Evolutionary conservation across 441 rosid genomes (phyloP).

Genomic region (Mallotus japonicus): DNA sequence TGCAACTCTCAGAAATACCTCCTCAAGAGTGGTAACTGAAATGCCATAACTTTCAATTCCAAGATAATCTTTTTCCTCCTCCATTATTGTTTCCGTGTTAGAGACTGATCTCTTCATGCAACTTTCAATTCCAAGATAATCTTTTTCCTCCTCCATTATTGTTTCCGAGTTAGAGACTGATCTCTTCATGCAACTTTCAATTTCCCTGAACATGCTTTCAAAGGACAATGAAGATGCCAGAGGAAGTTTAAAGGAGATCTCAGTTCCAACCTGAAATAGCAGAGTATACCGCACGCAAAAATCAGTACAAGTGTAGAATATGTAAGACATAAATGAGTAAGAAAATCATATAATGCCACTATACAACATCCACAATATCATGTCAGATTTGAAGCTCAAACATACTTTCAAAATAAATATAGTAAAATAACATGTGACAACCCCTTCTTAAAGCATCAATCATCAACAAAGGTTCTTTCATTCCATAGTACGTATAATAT

Average conservation of each 20-base stretch:
- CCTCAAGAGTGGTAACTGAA: constrained; percentile 97
- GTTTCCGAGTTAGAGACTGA: constrained; percentile 44
- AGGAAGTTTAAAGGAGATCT: constrained; percentile 96
- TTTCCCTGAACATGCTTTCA: constrained; percentile 90
- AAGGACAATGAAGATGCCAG: constrained; percentile 75
- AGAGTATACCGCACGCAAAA: not conserved
- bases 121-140: constrained; percentile 78
- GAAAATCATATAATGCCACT: not conserved
- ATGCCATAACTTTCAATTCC: constrained; percentile 98
- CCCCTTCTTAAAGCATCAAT: not conserved
- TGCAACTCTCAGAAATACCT: constrained; percentile 95
- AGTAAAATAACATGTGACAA: not conserved
- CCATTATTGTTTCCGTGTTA: constrained; percentile 35
- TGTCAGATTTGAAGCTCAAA: not conserved
- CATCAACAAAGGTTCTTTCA: not conserved
- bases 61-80: constrained; percentile 43
- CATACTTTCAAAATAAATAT: not conserved
- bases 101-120: constrained; percentile 60
- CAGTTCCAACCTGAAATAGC: constrained; percentile 83
- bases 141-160: constrained; percentile 38
- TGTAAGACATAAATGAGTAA: not conserved
- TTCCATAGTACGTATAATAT: not conserved
- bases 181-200: constrained; percentile 73
- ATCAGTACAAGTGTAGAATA: constrained; percentile 6
- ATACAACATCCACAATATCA: not conserved